Percentiles rank a stretch among this genome's conserved stretches.
phyloP scores from a whole-genome alignment of 2,329 filamentous ascomycete species.

The Colletotrichum abscissum region DNA sequence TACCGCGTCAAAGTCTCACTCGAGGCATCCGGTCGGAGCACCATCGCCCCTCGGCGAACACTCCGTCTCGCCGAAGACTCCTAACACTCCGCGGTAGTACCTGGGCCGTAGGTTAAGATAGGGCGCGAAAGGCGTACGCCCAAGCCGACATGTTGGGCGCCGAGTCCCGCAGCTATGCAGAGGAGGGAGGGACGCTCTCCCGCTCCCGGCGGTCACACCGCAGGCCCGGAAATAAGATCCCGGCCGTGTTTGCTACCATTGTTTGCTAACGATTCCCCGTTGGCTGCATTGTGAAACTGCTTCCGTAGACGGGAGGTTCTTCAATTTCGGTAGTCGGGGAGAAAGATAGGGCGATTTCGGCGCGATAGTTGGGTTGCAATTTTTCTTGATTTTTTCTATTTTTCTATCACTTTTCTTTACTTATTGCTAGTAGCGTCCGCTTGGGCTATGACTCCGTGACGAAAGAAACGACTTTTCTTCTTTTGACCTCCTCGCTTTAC shows the following conservation, averaged over 20 bases:
- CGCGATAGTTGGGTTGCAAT: too few relatives aligned
- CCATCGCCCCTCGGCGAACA: background rate
- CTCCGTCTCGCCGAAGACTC: slow-evolving; percentile 5
- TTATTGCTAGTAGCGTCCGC: background rate
- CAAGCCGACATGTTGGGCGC: background rate
- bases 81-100: too few relatives aligned
- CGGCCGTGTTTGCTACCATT: background rate
- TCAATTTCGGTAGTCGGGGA: slow-evolving; percentile 6
- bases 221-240: slow-evolving; percentile 17
- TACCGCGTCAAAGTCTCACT: background rate
- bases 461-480: background rate
- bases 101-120: background rate
- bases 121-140: background rate
- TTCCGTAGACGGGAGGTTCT: background rate
- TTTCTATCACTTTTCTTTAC: background rate
- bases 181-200: background rate
- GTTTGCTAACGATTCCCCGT: background rate
- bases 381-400: too few relatives aligned
- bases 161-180: background rate
- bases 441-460: background rate
- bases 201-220: slow-evolving; percentile 13
- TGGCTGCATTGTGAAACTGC: background rate
- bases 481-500: background rate
- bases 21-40: background rate
- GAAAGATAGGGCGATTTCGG: background rate